Conservation (phyloP, 805 yeast species). For the Osmozyma mogii region DNA sequence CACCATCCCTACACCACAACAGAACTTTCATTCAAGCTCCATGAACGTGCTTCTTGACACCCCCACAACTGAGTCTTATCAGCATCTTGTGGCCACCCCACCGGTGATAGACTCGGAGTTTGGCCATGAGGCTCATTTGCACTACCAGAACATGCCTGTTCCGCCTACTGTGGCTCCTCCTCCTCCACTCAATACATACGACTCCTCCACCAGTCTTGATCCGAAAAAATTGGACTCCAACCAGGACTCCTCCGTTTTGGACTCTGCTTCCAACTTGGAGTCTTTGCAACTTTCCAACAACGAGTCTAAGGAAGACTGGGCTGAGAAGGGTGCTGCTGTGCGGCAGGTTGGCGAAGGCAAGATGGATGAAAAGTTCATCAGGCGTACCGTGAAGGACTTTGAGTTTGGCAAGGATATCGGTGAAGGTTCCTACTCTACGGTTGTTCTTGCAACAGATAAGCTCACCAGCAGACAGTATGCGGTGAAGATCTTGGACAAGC, state of each 20-base stretch:
- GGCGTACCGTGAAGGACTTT: constrained; percentile 33
- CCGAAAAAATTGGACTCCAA: too few species aligned
- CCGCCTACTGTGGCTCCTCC: too few species aligned
- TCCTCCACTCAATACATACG: too few species aligned
- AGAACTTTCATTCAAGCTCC: constrained; percentile 26
- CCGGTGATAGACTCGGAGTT: constrained; percentile 2
- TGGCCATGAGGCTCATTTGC: neutral
- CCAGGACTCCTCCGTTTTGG: too few species aligned
- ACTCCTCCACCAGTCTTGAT: too few species aligned
- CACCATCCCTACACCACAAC: constrained; percentile 11
- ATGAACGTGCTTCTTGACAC: constrained; percentile 29
- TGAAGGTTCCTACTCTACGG: constrained; percentile 40
- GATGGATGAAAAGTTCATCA: constrained; percentile 23
- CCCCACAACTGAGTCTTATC: constrained; percentile 16
- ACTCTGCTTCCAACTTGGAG: too few species aligned
- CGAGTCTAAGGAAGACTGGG: constrained; percentile 22
- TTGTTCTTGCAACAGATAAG: constrained; percentile 42
- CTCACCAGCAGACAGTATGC: constrained; percentile 56
- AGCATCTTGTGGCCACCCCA: constrained; percentile 11
- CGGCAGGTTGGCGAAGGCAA: too few species aligned
- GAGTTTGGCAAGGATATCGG: constrained; percentile 35
- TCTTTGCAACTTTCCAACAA: too few species aligned
- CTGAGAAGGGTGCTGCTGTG: constrained; percentile 29
- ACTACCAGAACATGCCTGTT: too few species aligned
- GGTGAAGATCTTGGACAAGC: constrained; percentile 66